Percentiles rank a stretch among this genome's conserved stretches.
Conservation (phyloP, 768 basidiomycete genomes). For the Lactarius vividus region DNA sequence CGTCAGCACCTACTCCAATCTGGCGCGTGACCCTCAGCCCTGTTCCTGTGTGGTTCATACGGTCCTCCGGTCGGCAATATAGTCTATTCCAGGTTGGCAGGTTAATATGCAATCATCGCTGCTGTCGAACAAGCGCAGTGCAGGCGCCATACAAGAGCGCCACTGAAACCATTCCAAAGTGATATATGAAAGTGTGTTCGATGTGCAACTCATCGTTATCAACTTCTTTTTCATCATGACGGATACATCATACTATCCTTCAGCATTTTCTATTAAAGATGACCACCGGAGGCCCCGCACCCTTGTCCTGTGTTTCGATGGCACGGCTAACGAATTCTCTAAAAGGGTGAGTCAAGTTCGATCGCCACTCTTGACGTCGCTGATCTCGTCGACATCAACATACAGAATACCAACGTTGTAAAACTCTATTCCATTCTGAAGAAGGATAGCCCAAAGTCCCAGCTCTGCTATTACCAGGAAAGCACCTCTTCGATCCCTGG, state of each 20-base stretch:
- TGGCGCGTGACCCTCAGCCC: background rate
- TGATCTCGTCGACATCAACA: background rate
- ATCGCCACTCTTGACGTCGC: background rate
- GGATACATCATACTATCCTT: background rate
- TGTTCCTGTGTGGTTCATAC: background rate
- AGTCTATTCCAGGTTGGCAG: background rate
- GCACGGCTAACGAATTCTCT: slow-evolving; percentile 50
- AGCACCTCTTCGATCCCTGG: background rate
- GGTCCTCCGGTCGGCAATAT: background rate
- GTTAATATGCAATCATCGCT: background rate
- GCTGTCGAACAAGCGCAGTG: background rate
- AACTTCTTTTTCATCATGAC: background rate
- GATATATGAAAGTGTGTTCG: background rate
- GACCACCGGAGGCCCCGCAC: slow-evolving; percentile 36
- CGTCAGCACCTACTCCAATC: too few species aligned
- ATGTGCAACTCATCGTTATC: background rate
- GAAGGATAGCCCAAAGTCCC: slow-evolving; percentile 44
- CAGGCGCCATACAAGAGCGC: background rate
- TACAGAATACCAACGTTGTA: slow-evolving; percentile 65
- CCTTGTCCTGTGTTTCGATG: slow-evolving; percentile 69
- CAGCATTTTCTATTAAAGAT: background rate
- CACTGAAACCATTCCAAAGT: background rate
- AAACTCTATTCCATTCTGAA: slow-evolving; percentile 66
- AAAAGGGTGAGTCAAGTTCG: background rate
- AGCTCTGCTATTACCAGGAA: slow-evolving; percentile 20